Base-by-base conservation (phyloP, 2,329 filamentous ascomycete species). In the Phyllachora maydis region DNA sequence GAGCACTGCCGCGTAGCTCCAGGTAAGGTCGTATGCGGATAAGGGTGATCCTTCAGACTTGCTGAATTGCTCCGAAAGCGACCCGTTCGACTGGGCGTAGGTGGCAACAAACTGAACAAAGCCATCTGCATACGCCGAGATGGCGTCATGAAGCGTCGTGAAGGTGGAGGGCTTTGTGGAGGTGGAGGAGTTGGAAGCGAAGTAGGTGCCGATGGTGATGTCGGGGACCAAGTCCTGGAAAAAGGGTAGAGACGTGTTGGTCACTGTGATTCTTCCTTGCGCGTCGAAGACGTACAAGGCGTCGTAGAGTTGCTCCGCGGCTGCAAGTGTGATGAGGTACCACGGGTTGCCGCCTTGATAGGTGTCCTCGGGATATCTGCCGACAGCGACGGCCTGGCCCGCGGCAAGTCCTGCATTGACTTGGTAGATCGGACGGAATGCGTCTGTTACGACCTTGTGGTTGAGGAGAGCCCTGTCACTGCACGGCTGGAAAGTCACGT, bases 291-390 rank as follows among this genome's bases (percentile, higher is more conserved):
- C 66, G 32, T 72, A 70, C 2, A 82, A 38, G 1, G 78, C 72
- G 35, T 76, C 70, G 41, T 82, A 85, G 3, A 90, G 59, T 39
- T 77, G 71, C 45, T 88, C 78, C 3, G 77, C 79, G 1, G 75
- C 75, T 2, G 75, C 76, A 15, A 81, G 55, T 1, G 74, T 85
- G 35, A 62, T 62, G 8, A 85, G 56, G 36, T 81, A 77, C 78
- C 78, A 88, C 2, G 78, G 78, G 42, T 88, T 82, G 2, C 76
- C 77, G 29, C 65, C 65, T 43, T 71, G 74, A 46, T 85, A 88
- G 4, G 55, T 46, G 35, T 90, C 77, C 42, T 78, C 72, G 0
- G 67, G 47, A 39, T 81, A 79, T 29, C 74, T 54, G 21, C 74
- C 73, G 5, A 74, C 51, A 5, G 65, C 59, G 7, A 67, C 55